phyloP scores from a whole-genome alignment of 1,139 yeast genomes.

The Suhomyces yuchorum region DNA sequence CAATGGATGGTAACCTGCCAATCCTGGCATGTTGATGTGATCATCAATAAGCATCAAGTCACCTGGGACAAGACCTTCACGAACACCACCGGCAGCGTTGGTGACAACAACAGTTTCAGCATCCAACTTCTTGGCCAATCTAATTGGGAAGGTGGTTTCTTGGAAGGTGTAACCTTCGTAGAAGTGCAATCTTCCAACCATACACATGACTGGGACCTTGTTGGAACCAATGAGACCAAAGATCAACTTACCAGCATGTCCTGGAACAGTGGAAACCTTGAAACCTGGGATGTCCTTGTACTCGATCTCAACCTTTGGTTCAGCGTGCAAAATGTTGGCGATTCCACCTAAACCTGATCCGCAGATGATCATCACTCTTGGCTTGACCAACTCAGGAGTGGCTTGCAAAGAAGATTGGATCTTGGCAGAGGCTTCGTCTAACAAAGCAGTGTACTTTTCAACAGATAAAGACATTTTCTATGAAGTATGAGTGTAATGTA shows the following conservation, averaged over 20 bases:
- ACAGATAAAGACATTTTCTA: constrained; percentile 15
- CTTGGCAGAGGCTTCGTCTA: constrained; percentile 24
- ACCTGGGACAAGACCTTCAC: constrained; percentile 68
- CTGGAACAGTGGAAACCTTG: constrained; percentile 78
- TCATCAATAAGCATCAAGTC: constrained; percentile 89
- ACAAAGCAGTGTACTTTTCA: constrained; percentile 22
- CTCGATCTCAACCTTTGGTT: constrained; percentile 51
- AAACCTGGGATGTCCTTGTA: constrained; percentile 81
- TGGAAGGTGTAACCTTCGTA: constrained; percentile 87
- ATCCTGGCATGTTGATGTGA: constrained; percentile 88
- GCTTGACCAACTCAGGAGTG: constrained; percentile 33
- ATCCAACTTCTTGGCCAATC: constrained; percentile 69
- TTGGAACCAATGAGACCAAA: constrained; percentile 75
- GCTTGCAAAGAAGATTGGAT: constrained; percentile 19
- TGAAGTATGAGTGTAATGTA: neutral
- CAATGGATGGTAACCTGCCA: constrained; percentile 85
- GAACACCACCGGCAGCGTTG: constrained; percentile 93
- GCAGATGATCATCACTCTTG: constrained; percentile 79
- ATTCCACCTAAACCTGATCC: constrained; percentile 95
- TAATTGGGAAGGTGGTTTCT: constrained; percentile 82
- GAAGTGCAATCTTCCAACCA: constrained; percentile 91
- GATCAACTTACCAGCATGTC: constrained; percentile 82
- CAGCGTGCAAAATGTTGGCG: constrained; percentile 51
- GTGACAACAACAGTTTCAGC: constrained; percentile 71
- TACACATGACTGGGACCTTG: constrained; percentile 80